These are phyloP conservation scores for Protostelium mycophagum DNA, from an alignment of 78 protist species.

Conservation along the genomic window DNA sequence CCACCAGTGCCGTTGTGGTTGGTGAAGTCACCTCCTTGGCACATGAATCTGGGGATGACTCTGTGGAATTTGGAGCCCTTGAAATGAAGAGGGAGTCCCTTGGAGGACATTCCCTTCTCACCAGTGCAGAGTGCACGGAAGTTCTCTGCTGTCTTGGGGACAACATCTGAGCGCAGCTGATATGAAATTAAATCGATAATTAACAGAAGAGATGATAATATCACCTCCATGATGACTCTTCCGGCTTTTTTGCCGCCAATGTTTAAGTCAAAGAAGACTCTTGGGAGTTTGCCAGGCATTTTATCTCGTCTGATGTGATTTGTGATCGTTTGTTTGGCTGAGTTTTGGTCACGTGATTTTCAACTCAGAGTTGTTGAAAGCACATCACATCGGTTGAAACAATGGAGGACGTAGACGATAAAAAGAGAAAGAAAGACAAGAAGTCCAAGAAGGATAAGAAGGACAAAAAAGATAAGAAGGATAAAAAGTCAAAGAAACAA, in stretches of 20 bases:
- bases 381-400: no score
- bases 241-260: conserved; percentile 44
- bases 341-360: no score
- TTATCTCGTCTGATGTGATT: no score
- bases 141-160: conserved; percentile 87
- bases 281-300: not conserved
- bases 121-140: conserved; percentile 84
- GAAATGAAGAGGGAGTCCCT: conserved; percentile 65
- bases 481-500: not conserved
- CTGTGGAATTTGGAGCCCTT: conserved; percentile 83
- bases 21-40: conserved; percentile 88
- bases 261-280: conserved; percentile 59
- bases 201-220: not conserved
- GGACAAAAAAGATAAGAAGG: not conserved
- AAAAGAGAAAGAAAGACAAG: not conserved
- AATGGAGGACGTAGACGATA: no score
- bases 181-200: not conserved
- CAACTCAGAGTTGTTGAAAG: no score
- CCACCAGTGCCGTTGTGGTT: conserved; percentile 80
- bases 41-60: conserved; percentile 78
- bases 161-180: conserved; percentile 64
- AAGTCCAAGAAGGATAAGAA: not conserved
- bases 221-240: conserved; percentile 38
- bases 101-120: conserved; percentile 41
- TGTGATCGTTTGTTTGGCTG: no score